Evolutionary conservation across 2,329 filamentous ascomycete species (phyloP), one percentile per base, ranked within the genome.

Genomic region (Parastagonospora avenae): DNA sequence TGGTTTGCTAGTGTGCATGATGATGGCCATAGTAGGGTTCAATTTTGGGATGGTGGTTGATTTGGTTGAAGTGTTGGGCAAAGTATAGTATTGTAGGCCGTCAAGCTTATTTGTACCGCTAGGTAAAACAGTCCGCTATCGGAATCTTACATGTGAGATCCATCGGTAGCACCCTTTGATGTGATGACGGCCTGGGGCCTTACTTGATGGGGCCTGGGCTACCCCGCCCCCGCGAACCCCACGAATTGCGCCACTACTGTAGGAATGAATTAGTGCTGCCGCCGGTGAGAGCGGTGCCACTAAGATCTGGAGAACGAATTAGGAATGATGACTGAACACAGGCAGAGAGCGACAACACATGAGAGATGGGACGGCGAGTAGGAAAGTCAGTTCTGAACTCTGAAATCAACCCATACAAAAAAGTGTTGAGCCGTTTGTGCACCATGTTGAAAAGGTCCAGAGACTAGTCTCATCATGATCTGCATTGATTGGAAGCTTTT

Each of bases 201-300:
- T 65, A 47, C 62, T 55, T 42, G 29, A 59, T 66, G 37, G 27
- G 30, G 45, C 12, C 19, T 15, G 10, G 39, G 46, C 44, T 70
- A 71, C 70, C 70, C 70, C 69, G 68, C 70, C 63, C 65, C 65
- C 63, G 60, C 62, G 45, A 38, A 57, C 63, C 66, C 67, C 67
- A 69, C 64, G 57, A 16, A 48, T 54, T 55, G 50, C 55, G 56
- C 62, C 54, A 59, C 57, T 44, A 53, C 54, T 50, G 57, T 32
- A 16, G n/a, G 27, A 30, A 30, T 6, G 24, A 39, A 36, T 24
- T 24, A 24, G 19, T 24, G 19, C 19, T 3, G 3, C 3, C 19
- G 5, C 19, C 19, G 19, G 19, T 24, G 19, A 24, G 19, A 24
- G 19, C 5, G 19, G 19, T 24, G 19, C 19, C 3, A 24, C 19